phyloP scores from a whole-genome alignment of 257 asterid species.

The Capsicum rhomboideum region DNA sequence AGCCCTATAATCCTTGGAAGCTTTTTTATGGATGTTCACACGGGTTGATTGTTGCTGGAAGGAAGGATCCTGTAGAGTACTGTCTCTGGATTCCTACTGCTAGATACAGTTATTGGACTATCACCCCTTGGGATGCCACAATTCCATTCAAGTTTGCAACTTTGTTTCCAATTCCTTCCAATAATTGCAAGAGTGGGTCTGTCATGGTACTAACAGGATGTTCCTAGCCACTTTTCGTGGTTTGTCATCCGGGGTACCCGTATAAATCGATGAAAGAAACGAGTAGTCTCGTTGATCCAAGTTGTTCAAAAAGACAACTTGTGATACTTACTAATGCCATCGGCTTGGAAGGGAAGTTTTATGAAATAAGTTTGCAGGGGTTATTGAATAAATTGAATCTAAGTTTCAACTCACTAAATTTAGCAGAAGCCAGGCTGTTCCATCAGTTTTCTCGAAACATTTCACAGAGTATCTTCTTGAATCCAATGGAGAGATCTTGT shows the following conservation, averaged over 20 bases:
- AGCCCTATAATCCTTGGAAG: not conserved
- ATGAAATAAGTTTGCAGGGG: no score
- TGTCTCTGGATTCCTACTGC: not conserved
- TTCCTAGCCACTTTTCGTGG: not conserved
- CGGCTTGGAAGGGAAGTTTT: constrained; percentile 7
- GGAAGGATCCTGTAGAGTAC: not conserved
- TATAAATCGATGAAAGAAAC: not conserved
- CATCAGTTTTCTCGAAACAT: not conserved
- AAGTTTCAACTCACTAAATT: not conserved
- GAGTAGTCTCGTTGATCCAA: not conserved
- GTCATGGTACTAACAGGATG: constrained; percentile 2
- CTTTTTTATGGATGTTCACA: constrained; percentile 8
- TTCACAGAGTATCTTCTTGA: constrained; percentile 21
- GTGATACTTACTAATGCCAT: constrained; percentile 14
- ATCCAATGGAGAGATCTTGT: constrained; percentile 21
- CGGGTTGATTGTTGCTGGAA: constrained; percentile 1
- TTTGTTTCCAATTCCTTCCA: not conserved
- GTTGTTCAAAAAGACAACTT: not conserved
- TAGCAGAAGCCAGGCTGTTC: constrained; percentile 14
- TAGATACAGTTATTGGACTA: not conserved
- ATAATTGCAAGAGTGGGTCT: not conserved
- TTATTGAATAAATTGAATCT: not conserved
- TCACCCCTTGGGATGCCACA: constrained; percentile 5
- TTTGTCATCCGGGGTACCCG: not conserved
- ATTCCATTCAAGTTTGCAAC: constrained; percentile 12